phyloP scores from a whole-genome alignment of 2,329 filamentous ascomycete species.

The Cylindrodendrum hubeiense region DNA sequence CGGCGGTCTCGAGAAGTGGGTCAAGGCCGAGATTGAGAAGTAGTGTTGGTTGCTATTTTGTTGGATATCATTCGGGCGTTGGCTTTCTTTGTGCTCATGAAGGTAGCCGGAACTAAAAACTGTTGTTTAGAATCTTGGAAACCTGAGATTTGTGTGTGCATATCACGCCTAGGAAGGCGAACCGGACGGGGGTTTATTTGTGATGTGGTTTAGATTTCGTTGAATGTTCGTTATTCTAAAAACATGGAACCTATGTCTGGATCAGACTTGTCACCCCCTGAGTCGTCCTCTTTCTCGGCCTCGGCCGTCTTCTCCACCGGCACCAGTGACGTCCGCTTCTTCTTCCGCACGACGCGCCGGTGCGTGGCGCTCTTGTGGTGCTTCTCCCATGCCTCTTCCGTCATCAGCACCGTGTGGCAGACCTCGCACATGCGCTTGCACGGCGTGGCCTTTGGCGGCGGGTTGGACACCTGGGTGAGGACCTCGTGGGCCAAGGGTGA shows the following conservation, averaged over 20 bases:
- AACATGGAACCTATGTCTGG: constrained; percentile 47
- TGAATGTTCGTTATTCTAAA: constrained; percentile 30
- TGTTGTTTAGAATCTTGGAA: neutral
- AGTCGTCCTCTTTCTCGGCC: constrained; percentile 8
- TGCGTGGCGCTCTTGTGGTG: constrained; percentile 55
- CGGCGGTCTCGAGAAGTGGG: constrained; percentile 86
- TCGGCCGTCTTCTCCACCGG: constrained; percentile 38
- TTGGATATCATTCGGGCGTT: neutral
- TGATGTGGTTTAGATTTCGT: neutral
- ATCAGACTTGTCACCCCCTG: constrained; percentile 34
- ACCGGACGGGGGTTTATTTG: neutral
- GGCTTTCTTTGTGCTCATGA: neutral
- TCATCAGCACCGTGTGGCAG: constrained; percentile 75
- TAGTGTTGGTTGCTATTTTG: constrained; percentile 21
- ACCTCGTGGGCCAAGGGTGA: constrained; percentile 64
- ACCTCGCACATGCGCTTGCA: constrained; percentile 75
- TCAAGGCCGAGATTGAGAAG: constrained; percentile 73
- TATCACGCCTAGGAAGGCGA: neutral
- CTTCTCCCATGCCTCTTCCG: constrained; percentile 61
- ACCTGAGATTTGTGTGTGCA: neutral
- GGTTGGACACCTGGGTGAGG: constrained; percentile 62
- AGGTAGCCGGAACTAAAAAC: neutral
- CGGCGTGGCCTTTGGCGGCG: constrained; percentile 65
- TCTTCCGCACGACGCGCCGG: constrained; percentile 49
- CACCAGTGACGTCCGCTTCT: constrained; percentile 53